These are phyloP conservation scores for Penicillium psychrofluorescens DNA, from an alignment of 495 filamentous ascomycete genomes.

Conservation along the genomic window DNA sequence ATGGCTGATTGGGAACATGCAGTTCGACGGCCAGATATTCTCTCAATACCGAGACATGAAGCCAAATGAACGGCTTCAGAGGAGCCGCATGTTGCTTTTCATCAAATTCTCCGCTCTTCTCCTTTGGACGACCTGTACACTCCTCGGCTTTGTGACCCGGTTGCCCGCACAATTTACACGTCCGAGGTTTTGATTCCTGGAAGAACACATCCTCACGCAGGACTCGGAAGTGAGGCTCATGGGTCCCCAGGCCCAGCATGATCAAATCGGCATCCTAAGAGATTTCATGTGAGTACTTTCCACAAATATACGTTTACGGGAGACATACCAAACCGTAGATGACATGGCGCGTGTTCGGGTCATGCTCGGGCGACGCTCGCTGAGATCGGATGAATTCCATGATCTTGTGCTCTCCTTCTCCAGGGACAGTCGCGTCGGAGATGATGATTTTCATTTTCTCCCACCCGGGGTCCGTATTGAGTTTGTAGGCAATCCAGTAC, in stretches of 20 bases:
- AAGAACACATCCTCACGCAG: constrained; percentile 96
- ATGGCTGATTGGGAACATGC: constrained; percentile 68
- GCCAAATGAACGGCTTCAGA: constrained; percentile 94
- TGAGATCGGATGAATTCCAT: constrained; percentile 98
- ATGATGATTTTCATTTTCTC: constrained; percentile 95
- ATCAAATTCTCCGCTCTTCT: constrained; percentile 77
- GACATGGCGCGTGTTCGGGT: constrained; percentile 94
- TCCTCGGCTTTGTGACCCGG: constrained; percentile 78
- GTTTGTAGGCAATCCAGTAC: constrained; percentile 95
- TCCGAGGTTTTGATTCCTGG: constrained; percentile 71
- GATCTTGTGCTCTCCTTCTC: constrained; percentile 98
- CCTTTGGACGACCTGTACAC: constrained; percentile 75
- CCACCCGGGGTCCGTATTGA: constrained; percentile 96
- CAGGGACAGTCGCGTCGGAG: constrained; percentile 94
- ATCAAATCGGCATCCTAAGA: constrained; percentile 86
- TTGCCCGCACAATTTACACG: constrained; percentile 84
- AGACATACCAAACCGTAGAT: constrained; percentile 69
- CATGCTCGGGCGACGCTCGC: constrained; percentile 78
- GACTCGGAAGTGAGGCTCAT: constrained; percentile 96
- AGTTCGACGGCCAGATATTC: constrained; percentile 93
- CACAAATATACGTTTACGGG: neutral
- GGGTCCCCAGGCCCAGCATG: constrained; percentile 94
- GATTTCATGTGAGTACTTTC: constrained; percentile 12
- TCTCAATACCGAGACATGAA: constrained; percentile 83
- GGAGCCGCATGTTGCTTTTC: constrained; percentile 66